Evolutionary conservation across 257 asterid genomes (phyloP).

Genomic region (Przewalskia tangutica): DNA sequence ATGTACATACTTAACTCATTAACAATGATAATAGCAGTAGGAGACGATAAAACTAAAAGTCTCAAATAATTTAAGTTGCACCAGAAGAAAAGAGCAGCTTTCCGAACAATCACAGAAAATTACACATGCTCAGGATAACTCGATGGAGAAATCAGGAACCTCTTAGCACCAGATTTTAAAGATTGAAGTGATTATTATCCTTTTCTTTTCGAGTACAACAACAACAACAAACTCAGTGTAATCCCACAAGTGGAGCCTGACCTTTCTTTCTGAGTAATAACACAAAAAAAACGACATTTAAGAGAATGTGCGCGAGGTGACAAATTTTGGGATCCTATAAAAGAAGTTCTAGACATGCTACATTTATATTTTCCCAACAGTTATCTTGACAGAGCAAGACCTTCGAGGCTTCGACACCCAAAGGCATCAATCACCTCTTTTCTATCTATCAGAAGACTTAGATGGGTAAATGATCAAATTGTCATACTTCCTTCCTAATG

Average conservation of each 20-base stretch:
- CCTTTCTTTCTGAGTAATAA: background rate
- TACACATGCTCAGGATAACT: background rate
- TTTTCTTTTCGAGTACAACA: too few species aligned
- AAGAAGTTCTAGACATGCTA: too few species aligned
- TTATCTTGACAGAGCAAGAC: too few species aligned
- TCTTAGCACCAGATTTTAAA: background rate
- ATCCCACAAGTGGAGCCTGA: too few species aligned
- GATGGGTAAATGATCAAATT: too few species aligned
- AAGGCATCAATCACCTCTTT: too few species aligned
- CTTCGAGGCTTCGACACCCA: too few species aligned
- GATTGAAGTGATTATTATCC: background rate
- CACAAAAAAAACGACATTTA: background rate
- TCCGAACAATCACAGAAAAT: background rate
- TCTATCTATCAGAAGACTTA: too few species aligned
- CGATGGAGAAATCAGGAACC: background rate
- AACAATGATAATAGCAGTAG: background rate
- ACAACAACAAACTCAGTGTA: too few species aligned
- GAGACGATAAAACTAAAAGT: background rate
- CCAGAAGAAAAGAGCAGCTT: background rate
- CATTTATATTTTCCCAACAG: too few species aligned
- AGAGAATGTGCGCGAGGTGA: background rate
- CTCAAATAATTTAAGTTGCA: background rate
- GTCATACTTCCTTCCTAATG: too few species aligned
- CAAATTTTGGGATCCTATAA: too few species aligned
- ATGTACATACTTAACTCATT: background rate